Base-by-base conservation (phyloP, 108 stramenopile species). In the Nitzschia putrida region DNA sequence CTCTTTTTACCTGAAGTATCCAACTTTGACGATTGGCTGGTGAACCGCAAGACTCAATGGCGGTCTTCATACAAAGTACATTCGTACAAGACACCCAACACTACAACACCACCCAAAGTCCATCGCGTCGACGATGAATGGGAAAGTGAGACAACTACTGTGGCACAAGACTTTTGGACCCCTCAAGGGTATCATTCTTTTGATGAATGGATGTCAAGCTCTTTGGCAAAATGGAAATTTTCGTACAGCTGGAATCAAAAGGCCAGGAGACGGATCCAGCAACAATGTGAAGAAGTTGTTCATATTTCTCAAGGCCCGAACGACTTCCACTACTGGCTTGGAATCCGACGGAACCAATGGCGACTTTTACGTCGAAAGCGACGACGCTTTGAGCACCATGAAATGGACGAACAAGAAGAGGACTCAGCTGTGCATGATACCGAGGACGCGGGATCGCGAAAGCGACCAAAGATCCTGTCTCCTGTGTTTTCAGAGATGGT, bases 321-420 rank as follows among this genome's bases (percentile, higher is more conserved):
- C 37, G 53, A 83, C 34, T 89, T 92, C 43, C 18, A 57, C 12
- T 64, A 83, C 37, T 92, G 90, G 90, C 64, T 92, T 10, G 68
- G 61, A 25, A 83, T 89, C 0, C 74, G 90, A 18, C 83, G 85
- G 61, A 77, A 83, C 52, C 88, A 92, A 39, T 92, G 90, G 90
- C 65, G 54, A 54, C 57, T 92, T 24, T 26, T 26, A 23, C 77
- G 88, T 49, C 66, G 90, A 53, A 87, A 84, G 55, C 84, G 86
- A 50, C 83, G 86, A 41, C 5, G 21, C 43, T 37, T 50, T 1
- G n/a, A 49, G 47, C 2, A 18, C 14, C 47, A 67, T 20, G 41
- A 60, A 50, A 21, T 14, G 14, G 57, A 41, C 22, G 23, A 16
- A 9, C 66, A 43, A 9, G 66, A 38, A 6, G 53, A 70, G n/a